These are phyloP conservation scores for Taphrina betulina DNA, from an alignment of 1,139 yeast genomes.

Conservation along the genomic window DNA sequence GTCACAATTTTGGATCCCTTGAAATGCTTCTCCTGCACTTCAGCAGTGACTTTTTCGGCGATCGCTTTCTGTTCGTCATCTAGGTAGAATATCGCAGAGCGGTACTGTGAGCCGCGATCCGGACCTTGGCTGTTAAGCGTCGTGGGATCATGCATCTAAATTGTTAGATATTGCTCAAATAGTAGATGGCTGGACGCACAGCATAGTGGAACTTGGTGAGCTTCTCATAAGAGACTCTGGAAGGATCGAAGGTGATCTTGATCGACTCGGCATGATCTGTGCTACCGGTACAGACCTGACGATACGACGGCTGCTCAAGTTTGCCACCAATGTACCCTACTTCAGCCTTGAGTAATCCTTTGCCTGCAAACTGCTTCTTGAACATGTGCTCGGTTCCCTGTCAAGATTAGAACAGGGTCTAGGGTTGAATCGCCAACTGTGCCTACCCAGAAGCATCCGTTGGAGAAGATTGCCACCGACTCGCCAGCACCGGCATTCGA, in stretches of 20 bases:
- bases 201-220: slow-evolving; percentile 80
- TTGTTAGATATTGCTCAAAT: too few relatives aligned
- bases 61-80: slow-evolving; percentile 51
- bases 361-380: slow-evolving; percentile 60
- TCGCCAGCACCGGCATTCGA: slow-evolving; percentile 20
- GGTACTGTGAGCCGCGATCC: slow-evolving; percentile 78
- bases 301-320: slow-evolving; percentile 58
- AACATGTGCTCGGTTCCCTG: slow-evolving; percentile 74
- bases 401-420: background rate
- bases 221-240: slow-evolving; percentile 56
- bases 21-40: slow-evolving; percentile 59
- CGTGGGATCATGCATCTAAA: slow-evolving; percentile 74
- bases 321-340: slow-evolving; percentile 91
- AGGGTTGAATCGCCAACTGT: slow-evolving; percentile 48
- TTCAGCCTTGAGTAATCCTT: slow-evolving; percentile 68
- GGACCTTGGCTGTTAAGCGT: slow-evolving; percentile 69
- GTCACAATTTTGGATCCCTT: slow-evolving; percentile 61
- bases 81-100: slow-evolving; percentile 71
- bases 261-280: slow-evolving; percentile 70
- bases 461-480: slow-evolving; percentile 55
- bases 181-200: background rate
- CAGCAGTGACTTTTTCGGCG: slow-evolving; percentile 47
- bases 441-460: slow-evolving; percentile 95
- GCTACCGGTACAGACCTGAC: slow-evolving; percentile 69
- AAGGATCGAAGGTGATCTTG: slow-evolving; percentile 79